Conservation (phyloP, 2,329 filamentous ascomycete species). For the Fusarium sp. region DNA sequence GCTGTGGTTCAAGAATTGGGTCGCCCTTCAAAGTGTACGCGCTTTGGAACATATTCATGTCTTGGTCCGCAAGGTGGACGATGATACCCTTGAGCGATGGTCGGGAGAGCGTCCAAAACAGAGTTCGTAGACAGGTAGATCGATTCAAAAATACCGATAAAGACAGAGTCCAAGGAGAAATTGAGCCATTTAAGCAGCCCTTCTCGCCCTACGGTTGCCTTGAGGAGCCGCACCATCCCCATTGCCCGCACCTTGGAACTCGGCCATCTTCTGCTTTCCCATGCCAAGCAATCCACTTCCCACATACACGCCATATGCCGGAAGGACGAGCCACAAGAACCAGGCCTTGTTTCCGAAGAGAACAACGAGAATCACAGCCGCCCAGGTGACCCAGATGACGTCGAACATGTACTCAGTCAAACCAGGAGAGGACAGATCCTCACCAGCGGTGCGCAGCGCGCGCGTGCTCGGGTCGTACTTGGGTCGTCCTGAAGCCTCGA, state of each 20-base stretch:
- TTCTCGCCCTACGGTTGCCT: constrained; percentile 67
- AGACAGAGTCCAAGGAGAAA: constrained; percentile 21
- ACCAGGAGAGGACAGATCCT: constrained; percentile 88
- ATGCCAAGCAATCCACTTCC: constrained; percentile 67
- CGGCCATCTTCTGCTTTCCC: constrained; percentile 66
- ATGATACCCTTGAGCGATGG: constrained; percentile 67
- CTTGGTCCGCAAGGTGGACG: constrained; percentile 68
- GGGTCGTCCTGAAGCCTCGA: constrained; percentile 88
- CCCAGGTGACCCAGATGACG: constrained; percentile 94
- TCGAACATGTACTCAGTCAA: constrained; percentile 99
- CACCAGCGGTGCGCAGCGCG: constrained; percentile 81
- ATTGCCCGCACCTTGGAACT: constrained; percentile 56
- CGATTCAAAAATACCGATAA: not conserved
- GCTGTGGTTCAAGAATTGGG: constrained; percentile 97
- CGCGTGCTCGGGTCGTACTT: constrained; percentile 73
- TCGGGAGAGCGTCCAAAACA: constrained; percentile 61
- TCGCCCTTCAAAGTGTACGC: constrained; percentile 86
- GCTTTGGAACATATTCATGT: constrained; percentile 93
- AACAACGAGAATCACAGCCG: constrained; percentile 77
- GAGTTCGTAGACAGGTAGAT: constrained; percentile 34
- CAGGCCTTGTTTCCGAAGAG: constrained; percentile 84
- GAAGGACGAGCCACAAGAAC: constrained; percentile 68
- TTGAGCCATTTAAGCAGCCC: constrained; percentile 59
- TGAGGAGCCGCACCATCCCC: constrained; percentile 55
- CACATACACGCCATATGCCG: constrained; percentile 68